These are phyloP conservation scores for Plenodomus tracheiphilus DNA, from an alignment of 2,329 filamentous ascomycete genomes.

Conservation along the genomic window DNA sequence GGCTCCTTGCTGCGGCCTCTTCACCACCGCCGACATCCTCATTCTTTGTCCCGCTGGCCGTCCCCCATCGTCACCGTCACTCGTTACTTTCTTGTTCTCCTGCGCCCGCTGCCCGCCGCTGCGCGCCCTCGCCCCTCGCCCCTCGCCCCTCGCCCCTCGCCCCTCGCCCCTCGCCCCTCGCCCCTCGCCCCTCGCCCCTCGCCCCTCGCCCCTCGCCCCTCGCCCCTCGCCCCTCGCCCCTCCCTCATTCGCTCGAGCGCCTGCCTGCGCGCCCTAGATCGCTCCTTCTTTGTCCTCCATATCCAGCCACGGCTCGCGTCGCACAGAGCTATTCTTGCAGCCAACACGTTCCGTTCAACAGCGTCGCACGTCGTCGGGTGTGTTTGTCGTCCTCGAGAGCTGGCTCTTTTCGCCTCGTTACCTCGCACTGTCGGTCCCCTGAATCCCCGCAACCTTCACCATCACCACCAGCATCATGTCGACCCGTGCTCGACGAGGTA, in stretches of 20 bases:
- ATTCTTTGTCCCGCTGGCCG: background rate
- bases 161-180: slow-evolving; percentile 18
- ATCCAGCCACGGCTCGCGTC: slow-evolving; percentile 8
- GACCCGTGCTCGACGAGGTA: slow-evolving; percentile 22
- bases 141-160: background rate
- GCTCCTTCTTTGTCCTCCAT: slow-evolving; percentile 13
- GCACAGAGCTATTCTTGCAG: slow-evolving; percentile 3
- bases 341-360: slow-evolving; percentile 1
- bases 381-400: slow-evolving; percentile 9
- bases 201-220: slow-evolving; percentile 1
- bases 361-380: slow-evolving; percentile 9
- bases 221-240: no score
- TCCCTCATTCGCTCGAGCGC: slow-evolving; percentile 5
- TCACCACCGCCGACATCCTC: background rate
- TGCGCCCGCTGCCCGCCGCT: slow-evolving; percentile 1
- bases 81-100: slow-evolving; percentile 10
- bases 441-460: slow-evolving; percentile 6
- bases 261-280: background rate
- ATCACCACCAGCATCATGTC: slow-evolving; percentile 18
- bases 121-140: slow-evolving; percentile 7
- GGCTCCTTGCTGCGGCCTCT: slow-evolving; percentile 5
- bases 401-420: slow-evolving; percentile 10
- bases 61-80: slow-evolving; percentile 11
- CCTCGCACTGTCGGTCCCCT: slow-evolving; percentile 14
- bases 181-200: background rate